Conservation (phyloP, 2,329 filamentous ascomycete species). For the Epicoccum nigrum region DNA sequence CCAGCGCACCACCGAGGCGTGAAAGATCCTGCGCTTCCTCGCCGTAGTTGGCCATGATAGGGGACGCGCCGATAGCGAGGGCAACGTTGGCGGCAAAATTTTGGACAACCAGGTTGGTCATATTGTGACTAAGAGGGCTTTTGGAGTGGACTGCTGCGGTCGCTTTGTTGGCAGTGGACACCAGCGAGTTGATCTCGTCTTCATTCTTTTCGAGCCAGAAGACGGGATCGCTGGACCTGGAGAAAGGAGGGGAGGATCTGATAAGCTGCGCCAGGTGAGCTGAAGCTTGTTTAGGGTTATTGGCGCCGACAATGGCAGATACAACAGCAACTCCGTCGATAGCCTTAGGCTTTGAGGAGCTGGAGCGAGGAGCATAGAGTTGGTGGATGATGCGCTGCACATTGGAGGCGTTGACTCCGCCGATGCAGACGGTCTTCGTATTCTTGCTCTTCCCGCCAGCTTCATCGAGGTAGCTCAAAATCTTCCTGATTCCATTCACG, state of each 20-base stretch:
- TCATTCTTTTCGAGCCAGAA: slow-evolving; percentile 28
- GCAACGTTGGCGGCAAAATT: slow-evolving; percentile 94
- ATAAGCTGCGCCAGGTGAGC: slow-evolving; percentile 64
- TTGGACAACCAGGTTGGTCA: slow-evolving; percentile 96
- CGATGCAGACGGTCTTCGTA: slow-evolving; percentile 75
- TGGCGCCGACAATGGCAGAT: slow-evolving; percentile 80
- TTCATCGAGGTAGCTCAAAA: slow-evolving; percentile 66
- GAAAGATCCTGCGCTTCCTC: slow-evolving; percentile 83
- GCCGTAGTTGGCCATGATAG: slow-evolving; percentile 92
- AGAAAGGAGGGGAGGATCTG: slow-evolving; percentile 33
- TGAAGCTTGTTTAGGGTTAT: slow-evolving; percentile 69
- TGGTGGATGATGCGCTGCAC: slow-evolving; percentile 76
- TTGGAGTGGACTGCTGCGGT: slow-evolving; percentile 66
- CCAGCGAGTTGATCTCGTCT: slow-evolving; percentile 21
- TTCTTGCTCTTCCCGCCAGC: slow-evolving; percentile 34
- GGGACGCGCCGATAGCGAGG: slow-evolving; percentile 80
- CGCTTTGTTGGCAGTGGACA: slow-evolving; percentile 45
- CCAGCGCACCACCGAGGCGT: slow-evolving; percentile 74
- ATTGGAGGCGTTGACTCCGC: slow-evolving; percentile 82
- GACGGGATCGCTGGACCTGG: slow-evolving; percentile 23
- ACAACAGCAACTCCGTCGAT: slow-evolving; percentile 88
- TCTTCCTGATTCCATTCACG: slow-evolving; percentile 70
- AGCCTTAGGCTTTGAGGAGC: slow-evolving; percentile 53
- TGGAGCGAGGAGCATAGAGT: slow-evolving; percentile 54
- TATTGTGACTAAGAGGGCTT: slow-evolving; percentile 87